These are phyloP conservation scores for Clavispora phyllophila DNA, from an alignment of 805 yeast genomes.

Conservation along the genomic window DNA sequence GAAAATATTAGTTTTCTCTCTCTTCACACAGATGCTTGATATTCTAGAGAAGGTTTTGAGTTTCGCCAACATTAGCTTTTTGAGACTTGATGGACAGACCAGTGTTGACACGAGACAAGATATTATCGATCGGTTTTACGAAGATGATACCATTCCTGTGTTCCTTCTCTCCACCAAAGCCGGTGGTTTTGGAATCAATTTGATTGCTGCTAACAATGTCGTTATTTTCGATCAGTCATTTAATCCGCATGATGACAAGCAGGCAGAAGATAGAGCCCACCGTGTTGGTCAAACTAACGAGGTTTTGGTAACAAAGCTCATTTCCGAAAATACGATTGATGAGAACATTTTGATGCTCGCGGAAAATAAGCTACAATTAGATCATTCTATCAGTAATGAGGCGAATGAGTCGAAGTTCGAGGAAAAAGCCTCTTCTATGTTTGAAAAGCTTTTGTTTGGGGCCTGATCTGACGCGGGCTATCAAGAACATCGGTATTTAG, in stretches of 20 bases:
- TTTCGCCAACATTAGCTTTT: conserved; percentile 58
- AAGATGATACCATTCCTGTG: conserved; percentile 75
- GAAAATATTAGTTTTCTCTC: conserved; percentile 78
- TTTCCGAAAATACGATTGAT: conserved; percentile 74
- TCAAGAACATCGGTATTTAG: background rate
- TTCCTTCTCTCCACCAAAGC: conserved; percentile 91
- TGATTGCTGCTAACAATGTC: conserved; percentile 92
- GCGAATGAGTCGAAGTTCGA: conserved; percentile 40
- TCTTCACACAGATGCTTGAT: conserved; percentile 89
- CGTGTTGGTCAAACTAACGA: conserved; percentile 90
- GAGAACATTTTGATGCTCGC: conserved; percentile 85
- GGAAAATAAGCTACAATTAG: conserved; percentile 84
- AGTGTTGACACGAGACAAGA: conserved; percentile 91
- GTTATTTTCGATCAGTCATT: conserved; percentile 89
- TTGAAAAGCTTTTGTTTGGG: conserved; percentile 45
- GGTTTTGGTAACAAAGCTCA: conserved; percentile 72
- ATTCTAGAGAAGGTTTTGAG: conserved; percentile 75
- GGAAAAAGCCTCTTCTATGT: conserved; percentile 47
- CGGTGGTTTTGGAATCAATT: conserved; percentile 97
- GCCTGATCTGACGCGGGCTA: background rate
- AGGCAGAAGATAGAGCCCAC: conserved; percentile 98
- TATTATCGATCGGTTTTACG: conserved; percentile 82
- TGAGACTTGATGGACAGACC: conserved; percentile 91
- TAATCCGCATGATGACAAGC: conserved; percentile 97
- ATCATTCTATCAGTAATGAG: conserved; percentile 51